Base-by-base conservation (phyloP, 345 rosid species). In the Linum trigynum region DNA sequence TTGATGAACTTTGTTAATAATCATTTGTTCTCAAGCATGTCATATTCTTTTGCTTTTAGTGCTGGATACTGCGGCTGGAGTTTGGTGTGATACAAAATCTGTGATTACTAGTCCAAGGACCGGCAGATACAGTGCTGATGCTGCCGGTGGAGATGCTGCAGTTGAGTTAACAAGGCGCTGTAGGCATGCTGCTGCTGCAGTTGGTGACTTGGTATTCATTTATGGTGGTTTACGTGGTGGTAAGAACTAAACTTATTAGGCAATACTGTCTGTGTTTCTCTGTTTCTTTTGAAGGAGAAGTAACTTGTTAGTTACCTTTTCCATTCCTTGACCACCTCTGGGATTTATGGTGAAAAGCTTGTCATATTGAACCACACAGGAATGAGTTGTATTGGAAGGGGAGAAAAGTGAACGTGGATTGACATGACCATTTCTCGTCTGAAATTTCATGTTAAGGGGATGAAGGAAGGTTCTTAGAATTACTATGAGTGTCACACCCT, bases 221-320 rank as follows among this genome's bases (percentile, higher is more conserved):
- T 94, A 94, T 77, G 99, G 99, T 72, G 97, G 99, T 70, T 82
- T 94, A 62, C 99, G 99, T 71, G 99, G 99, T 55, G 99, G 99
- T 88, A 87, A 84, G 83, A 69, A 58, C 73, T 23, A 64, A 11
- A 16, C 66, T 73, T 6, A 48, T 35, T 43, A 23, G 66, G 65
- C 63, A 16, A 71, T 64, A 38, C 6, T 60, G 37, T 3, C 32
- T 4, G 17, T 67, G 23, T 23, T 72, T 40, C 8, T 6, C 1
- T 3, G 15, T 36, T 12, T 38, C 60, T 3, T 38, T 8, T 41
- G 45, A 8, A 41, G 32, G 32, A 41, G 45, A 41, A 4, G 5
- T 41, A 4, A 41, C 9, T 41, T 41, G 6, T 41, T 4, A 41
- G 45, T 0, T 41, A 8, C 45, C 5, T 4, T 4, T 41, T 41